phyloP scores from a whole-genome alignment of 1,284 basidiomycete species.

The Puccinia coronata region DNA sequence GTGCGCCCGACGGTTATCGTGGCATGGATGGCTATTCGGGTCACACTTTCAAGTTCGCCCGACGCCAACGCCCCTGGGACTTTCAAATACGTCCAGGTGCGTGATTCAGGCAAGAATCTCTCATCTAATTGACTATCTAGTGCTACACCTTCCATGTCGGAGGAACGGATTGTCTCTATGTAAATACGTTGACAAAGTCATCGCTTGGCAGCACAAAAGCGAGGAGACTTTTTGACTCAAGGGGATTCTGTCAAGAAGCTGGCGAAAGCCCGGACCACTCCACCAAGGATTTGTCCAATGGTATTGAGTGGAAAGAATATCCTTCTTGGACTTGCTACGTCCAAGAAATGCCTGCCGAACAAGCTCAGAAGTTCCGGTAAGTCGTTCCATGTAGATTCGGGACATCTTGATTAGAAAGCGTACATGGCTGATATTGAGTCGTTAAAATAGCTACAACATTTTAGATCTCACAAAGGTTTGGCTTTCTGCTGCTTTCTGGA shows the following conservation, averaged over 20 bases:
- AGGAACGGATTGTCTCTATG: no score
- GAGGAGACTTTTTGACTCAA: conserved; percentile 42
- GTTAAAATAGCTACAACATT: conserved; percentile 34
- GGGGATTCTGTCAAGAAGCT: conserved; percentile 38
- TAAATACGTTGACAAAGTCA: conserved; percentile 37
- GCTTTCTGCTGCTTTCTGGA: no score
- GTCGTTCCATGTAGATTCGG: background rate
- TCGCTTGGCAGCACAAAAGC: conserved; percentile 36
- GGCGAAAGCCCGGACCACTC: conserved; percentile 45
- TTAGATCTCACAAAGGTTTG: conserved; percentile 46
- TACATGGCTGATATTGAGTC: background rate
- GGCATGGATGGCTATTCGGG: conserved; percentile 42
- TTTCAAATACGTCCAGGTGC: conserved; percentile 48
- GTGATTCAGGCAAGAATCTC: background rate
- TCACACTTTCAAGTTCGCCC: conserved; percentile 49
- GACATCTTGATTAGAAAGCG: no score
- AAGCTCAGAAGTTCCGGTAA: conserved; percentile 46
- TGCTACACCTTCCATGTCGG: no score
- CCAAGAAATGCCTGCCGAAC: conserved; percentile 45
- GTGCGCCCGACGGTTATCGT: conserved; percentile 36
- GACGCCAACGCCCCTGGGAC: conserved; percentile 34
- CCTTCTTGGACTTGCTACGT: conserved; percentile 56
- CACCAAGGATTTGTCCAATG: conserved; percentile 48
- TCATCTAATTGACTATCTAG: no score
- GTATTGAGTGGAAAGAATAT: conserved; percentile 55